Evolutionary conservation across 2,329 filamentous ascomycete genomes (phyloP).

Genomic region (Neonectria faginata): DNA sequence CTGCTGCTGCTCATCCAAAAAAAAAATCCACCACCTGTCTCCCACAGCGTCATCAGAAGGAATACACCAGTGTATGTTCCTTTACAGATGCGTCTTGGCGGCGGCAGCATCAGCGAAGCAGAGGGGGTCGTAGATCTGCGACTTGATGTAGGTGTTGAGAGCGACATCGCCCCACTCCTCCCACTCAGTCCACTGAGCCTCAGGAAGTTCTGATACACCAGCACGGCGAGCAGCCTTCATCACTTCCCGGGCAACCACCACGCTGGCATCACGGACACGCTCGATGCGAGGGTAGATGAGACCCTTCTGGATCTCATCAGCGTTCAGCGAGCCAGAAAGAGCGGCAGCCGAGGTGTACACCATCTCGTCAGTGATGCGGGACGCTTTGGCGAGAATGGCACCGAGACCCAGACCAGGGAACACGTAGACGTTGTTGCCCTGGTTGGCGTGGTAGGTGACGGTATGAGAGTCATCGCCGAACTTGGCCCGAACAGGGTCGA

Average conservation of each 20-base stretch:
- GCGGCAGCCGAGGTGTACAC: slow-evolving; percentile 93
- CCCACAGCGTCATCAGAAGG: neutral
- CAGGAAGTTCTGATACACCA: slow-evolving; percentile 76
- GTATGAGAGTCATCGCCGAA: slow-evolving; percentile 63
- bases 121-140: slow-evolving; percentile 70
- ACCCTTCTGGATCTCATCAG: slow-evolving; percentile 83
- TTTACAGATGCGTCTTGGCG: slow-evolving; percentile 49
- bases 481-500: slow-evolving; percentile 78
- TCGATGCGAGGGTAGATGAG: slow-evolving; percentile 93
- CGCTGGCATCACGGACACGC: slow-evolving; percentile 89
- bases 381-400: slow-evolving; percentile 89
- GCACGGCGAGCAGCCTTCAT: slow-evolving; percentile 91
- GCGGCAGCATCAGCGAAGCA: slow-evolving; percentile 51
- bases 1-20: slow-evolving; percentile 33
- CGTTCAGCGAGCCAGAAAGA: slow-evolving; percentile 80
- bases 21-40: slow-evolving; percentile 31
- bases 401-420: slow-evolving; percentile 97
- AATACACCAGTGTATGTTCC: slow-evolving; percentile 34
- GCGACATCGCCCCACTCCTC: slow-evolving; percentile 77
- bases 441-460: slow-evolving; percentile 80
- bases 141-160: slow-evolving; percentile 70
- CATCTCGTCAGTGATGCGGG: slow-evolving; percentile 92
- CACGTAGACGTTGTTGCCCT: slow-evolving; percentile 91
- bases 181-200: slow-evolving; percentile 78
- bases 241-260: slow-evolving; percentile 88